Evolutionary conservation across 805 yeast species (phyloP).

Genomic region (Metschnikowia noctiluminum): DNA sequence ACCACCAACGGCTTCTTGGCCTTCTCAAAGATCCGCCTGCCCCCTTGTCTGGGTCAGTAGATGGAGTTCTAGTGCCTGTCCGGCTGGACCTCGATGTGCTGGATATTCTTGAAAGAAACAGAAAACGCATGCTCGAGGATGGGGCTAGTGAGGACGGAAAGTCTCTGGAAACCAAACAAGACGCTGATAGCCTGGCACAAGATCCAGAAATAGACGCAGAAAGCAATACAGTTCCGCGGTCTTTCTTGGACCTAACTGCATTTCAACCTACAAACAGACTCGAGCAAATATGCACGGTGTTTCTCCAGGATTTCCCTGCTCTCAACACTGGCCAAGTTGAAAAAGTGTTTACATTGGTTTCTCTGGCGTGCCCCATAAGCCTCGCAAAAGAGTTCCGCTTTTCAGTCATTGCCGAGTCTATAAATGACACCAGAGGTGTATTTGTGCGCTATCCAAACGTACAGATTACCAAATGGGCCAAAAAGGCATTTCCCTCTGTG

Average conservation of each 20-base stretch:
- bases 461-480: slow-evolving; percentile 17
- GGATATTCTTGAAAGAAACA: slow-evolving; percentile 8
- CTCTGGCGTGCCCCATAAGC: slow-evolving; percentile 8
- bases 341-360: slow-evolving; percentile 25
- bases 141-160: background rate
- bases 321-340: slow-evolving; percentile 30
- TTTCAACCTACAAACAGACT: slow-evolving; percentile 32
- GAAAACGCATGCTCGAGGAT: slow-evolving; percentile 6
- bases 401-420: slow-evolving; percentile 26
- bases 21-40: slow-evolving; percentile 6
- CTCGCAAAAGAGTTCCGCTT: slow-evolving; percentile 25
- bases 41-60: background rate
- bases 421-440: slow-evolving; percentile 32
- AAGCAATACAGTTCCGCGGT: slow-evolving; percentile 11
- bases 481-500: slow-evolving; percentile 1
- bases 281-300: slow-evolving; percentile 34
- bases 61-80: slow-evolving; percentile 11
- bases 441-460: slow-evolving; percentile 29
- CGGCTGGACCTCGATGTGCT: slow-evolving; percentile 8
- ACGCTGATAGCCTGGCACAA: background rate
- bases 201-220: background rate
- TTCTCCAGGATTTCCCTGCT: slow-evolving; percentile 33
- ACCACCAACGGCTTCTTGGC: slow-evolving; percentile 10
- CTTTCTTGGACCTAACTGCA: slow-evolving; percentile 24
- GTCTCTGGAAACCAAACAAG: background rate